Percentiles rank a stretch among this genome's conserved stretches.
Conservation (phyloP, 179 eudicot genomes). For the Beta corolliflora region DNA sequence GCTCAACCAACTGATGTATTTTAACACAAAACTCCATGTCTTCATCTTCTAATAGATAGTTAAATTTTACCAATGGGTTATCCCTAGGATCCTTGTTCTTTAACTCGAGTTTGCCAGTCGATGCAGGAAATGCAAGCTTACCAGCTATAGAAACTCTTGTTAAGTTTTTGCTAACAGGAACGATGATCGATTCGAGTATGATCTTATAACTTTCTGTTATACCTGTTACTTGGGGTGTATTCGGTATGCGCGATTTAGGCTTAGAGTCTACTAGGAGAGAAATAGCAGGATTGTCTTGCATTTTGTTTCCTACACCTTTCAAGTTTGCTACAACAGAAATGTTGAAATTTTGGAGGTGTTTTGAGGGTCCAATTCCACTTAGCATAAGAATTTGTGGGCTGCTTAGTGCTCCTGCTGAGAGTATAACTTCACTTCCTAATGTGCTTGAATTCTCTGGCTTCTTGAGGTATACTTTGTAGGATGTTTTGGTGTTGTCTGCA, state of each 20-base stretch:
- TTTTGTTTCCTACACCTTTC: constrained; percentile 33
- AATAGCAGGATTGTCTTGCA: constrained; percentile 54
- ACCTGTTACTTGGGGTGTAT: constrained; percentile 52
- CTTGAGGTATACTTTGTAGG: constrained; percentile 41
- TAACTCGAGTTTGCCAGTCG: constrained; percentile 43
- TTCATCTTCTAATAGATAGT: constrained; percentile 35
- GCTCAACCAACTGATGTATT: constrained; percentile 30
- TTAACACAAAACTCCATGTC: constrained; percentile 42
- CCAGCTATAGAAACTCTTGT: constrained; percentile 45
- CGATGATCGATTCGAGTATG: constrained; percentile 41
- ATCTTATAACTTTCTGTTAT: constrained; percentile 39
- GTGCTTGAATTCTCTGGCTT: constrained; percentile 27
- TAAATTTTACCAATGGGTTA: constrained; percentile 44
- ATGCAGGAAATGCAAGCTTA: constrained; percentile 43
- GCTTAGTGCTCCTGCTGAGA: constrained; percentile 50
- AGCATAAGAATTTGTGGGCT: constrained; percentile 54
- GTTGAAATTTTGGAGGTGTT: constrained; percentile 35
- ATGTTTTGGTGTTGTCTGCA: constrained; percentile 28
- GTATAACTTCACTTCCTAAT: constrained; percentile 42
- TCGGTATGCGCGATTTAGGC: constrained; percentile 34
- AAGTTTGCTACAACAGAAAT: constrained; percentile 31
- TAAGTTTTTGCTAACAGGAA: constrained; percentile 26
- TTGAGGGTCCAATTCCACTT: constrained; percentile 50
- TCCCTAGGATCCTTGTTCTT: constrained; percentile 40
- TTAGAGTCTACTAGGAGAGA: constrained; percentile 36